Base-by-base conservation (phyloP, 352 stramenopile species). In the Aphanomyces astaci region DNA sequence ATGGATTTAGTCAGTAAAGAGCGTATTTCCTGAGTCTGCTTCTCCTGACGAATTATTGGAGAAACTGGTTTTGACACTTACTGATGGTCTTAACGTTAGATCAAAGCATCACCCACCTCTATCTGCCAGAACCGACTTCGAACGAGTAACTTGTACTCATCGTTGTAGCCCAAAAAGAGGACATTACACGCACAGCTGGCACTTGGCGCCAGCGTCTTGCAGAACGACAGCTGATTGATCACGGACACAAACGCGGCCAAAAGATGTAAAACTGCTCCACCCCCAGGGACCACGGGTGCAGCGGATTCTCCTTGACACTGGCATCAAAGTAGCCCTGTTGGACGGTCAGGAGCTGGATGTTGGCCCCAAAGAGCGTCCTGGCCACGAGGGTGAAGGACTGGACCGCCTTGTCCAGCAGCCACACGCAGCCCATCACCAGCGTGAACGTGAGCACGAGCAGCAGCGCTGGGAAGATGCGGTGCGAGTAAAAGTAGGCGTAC, bases 241-340 rank as follows among this genome's bases (percentile, higher is more conserved):
- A 68, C 4, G 7, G 62, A 9, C 1, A 45, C 43, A 3, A 68
- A 11, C 63, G 7, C 5, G 62, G 62, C 62, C 62, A 68, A 45
- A 68, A 57, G 52, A 68, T 68, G 52, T 68, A 68, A 28, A 63
- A 68, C 27, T 68, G 62, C 62, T 68, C 59, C 63, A 66, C 59
- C 3, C 59, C 59, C 15, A 66, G 25, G 15, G 59, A 66, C 59
- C 59, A 66, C n/a, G n/a, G n/a, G n/a, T n/a, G n/a, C n/a, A n/a
- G n/a, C n/a, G n/a, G n/a, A n/a, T n/a, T n/a, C n/a, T n/a, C n/a
- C n/a, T n/a, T n/a, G n/a, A n/a, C n/a, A n/a, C n/a, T n/a, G n/a
- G n/a, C n/a, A n/a, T n/a, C n/a, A n/a, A n/a, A n/a, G n/a, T n/a
- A n/a, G n/a, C n/a, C n/a, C n/a, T n/a, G n/a, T n/a, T n/a, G n/a